Percentiles rank a stretch among this genome's conserved stretches.
phyloP scores from a whole-genome alignment of 116 monocot species.

The Trichopus zeylanicus region DNA sequence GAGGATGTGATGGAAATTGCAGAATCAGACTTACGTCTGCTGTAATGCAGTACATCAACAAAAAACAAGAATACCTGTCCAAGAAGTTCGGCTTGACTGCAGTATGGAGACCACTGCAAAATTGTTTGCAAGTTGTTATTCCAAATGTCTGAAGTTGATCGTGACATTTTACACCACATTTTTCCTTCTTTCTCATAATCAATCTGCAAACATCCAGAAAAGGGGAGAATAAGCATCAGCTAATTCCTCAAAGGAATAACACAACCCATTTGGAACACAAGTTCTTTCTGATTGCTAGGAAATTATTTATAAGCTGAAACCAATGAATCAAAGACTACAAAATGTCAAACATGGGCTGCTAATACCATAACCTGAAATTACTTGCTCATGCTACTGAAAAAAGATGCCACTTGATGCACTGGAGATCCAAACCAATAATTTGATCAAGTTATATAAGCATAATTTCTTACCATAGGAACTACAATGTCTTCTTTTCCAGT shows the following conservation, averaged over 20 bases:
- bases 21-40: too few species aligned
- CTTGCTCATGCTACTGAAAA: too few species aligned
- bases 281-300: too few species aligned
- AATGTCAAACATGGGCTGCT: too few species aligned
- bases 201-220: conserved; percentile 28
- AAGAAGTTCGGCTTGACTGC: conserved; percentile 61
- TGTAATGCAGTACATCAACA: too few species aligned
- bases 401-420: too few species aligned
- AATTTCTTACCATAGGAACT: conserved; percentile 75
- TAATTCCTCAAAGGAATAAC: not conserved
- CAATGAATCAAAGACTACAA: too few species aligned
- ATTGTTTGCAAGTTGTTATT: conserved; percentile 56
- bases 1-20: too few species aligned
- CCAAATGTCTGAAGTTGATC: conserved; percentile 40
- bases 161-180: conserved; percentile 31
- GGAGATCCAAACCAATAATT: too few species aligned
- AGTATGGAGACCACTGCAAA: conserved; percentile 70
- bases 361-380: too few species aligned
- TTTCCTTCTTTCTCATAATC: conserved; percentile 47
- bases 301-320: too few species aligned
- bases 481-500: conserved; percentile 90
- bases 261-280: not conserved
- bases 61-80: conserved; percentile 47
- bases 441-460: too few species aligned
- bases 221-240: not conserved